Percentiles rank a stretch among this genome's conserved stretches.
Evolutionary conservation across 192 early-diverging fungal genomes (phyloP).

Genomic region (Coemansia erecta): DNA sequence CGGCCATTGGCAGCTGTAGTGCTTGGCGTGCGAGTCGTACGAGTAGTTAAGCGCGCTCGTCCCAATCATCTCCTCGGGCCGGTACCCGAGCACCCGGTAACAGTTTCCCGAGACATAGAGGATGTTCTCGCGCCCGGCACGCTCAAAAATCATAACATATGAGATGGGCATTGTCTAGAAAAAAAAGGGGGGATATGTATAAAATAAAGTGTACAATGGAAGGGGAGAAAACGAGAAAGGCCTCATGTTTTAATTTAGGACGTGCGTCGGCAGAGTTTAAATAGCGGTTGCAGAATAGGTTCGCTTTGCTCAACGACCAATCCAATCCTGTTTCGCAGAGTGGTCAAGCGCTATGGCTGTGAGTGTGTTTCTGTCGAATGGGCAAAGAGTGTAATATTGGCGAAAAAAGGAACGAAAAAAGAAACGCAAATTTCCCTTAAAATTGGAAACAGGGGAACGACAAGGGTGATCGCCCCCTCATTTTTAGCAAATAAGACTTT

Average conservation of each 20-base stretch:
- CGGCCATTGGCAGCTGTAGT: constrained; percentile 50
- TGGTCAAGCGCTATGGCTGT: neutral
- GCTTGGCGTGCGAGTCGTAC: constrained; percentile 34
- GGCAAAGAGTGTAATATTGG: neutral
- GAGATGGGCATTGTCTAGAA: constrained; percentile 25
- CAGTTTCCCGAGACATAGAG: constrained; percentile 42
- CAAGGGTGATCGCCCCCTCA: no score
- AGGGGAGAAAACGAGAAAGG: neutral
- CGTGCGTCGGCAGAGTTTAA: no score
- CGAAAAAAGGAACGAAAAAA: neutral
- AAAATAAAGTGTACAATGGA: neutral
- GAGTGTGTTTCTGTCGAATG: no score
- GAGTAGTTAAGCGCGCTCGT: constrained; percentile 41
- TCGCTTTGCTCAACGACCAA: no score
- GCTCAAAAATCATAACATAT: constrained; percentile 39
- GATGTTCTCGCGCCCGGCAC: constrained; percentile 28
- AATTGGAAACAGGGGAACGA: neutral
- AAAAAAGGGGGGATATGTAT: neutral
- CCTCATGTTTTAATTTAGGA: neutral
- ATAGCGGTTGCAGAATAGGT: no score
- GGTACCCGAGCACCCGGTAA: constrained; percentile 28
- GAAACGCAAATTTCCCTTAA: constrained; percentile 1
- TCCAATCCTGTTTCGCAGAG: no score
- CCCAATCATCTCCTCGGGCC: constrained; percentile 42
- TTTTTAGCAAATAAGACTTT: no score